These are phyloP conservation scores for Neofusicoccum kwambonambiense DNA, from an alignment of 2,329 filamentous ascomycete genomes.

Conservation along the genomic window DNA sequence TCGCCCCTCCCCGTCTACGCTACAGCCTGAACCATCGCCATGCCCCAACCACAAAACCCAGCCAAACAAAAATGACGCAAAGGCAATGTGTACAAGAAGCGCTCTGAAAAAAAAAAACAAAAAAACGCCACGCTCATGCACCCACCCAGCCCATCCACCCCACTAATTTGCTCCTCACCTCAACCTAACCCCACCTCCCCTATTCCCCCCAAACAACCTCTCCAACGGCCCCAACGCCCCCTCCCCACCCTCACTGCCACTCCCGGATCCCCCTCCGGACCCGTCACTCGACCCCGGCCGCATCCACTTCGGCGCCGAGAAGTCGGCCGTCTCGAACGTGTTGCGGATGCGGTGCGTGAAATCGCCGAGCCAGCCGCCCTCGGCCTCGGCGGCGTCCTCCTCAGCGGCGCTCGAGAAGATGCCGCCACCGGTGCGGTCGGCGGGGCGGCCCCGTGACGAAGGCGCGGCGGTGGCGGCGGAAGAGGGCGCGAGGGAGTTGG, in stretches of 20 bases:
- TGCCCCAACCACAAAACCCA: background rate
- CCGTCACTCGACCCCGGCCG: constrained; percentile 35
- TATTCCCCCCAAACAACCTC: constrained; percentile 34
- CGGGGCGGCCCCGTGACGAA: constrained; percentile 10
- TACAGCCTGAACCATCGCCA: too few relatives aligned
- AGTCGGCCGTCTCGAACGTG: constrained; percentile 73
- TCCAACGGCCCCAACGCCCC: constrained; percentile 26
- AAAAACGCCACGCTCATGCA: background rate
- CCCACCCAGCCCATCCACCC: background rate
- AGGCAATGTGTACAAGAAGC: background rate
- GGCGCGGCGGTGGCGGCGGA: background rate
- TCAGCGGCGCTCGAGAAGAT: constrained; percentile 30
- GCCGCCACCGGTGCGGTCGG: background rate
- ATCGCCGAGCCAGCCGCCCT: constrained; percentile 80
- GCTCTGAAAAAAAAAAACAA: background rate
- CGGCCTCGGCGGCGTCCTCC: constrained; percentile 61
- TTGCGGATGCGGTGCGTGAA: constrained; percentile 86
- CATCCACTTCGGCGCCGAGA: constrained; percentile 75
- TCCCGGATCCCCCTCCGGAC: background rate
- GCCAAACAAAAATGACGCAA: background rate
- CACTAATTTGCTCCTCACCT: constrained; percentile 13
- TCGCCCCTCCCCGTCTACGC: too few relatives aligned
- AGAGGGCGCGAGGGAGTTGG: constrained; percentile 27
- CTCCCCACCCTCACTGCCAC: background rate
- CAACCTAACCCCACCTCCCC: constrained; percentile 35